Percentiles rank a stretch among this genome's conserved stretches.
These are phyloP conservation scores for Clarireedia homoeocarpa DNA, from an alignment of 2,329 filamentous ascomycete species.

Conservation along the genomic window DNA sequence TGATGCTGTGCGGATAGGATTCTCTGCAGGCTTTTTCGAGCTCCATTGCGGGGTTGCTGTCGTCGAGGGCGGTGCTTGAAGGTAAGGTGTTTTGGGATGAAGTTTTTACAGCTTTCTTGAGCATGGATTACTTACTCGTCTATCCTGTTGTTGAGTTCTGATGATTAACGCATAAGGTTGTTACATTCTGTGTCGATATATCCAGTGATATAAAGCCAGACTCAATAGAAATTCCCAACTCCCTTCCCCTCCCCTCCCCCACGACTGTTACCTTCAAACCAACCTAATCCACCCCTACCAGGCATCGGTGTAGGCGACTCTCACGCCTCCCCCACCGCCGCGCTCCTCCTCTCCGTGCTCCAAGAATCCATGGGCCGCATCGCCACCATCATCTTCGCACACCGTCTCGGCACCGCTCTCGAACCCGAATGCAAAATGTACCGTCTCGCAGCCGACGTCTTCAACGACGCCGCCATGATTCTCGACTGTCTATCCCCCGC, in stretches of 20 bases:
- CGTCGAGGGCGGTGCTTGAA: conserved; percentile 60
- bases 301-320: conserved; percentile 63
- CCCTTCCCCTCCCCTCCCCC: too few species aligned
- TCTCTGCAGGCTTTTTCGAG: conserved; percentile 59
- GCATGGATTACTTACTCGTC: too few species aligned
- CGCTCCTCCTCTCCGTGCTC: conserved; percentile 56
- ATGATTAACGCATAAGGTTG: too few species aligned
- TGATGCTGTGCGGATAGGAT: conserved; percentile 34
- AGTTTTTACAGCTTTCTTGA: background rate
- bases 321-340: conserved; percentile 54
- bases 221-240: too few species aligned
- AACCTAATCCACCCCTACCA: conserved; percentile 19
- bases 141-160: too few species aligned
- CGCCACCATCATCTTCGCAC: conserved; percentile 62
- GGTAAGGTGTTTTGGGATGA: conserved; percentile 31
- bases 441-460: conserved; percentile 59
- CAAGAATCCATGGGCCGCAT: conserved; percentile 59
- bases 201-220: too few species aligned
- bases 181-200: background rate
- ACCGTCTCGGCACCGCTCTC: conserved; percentile 57
- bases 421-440: conserved; percentile 70
- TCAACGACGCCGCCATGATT: conserved; percentile 66
- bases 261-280: too few species aligned
- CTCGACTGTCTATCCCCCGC: conserved; percentile 60
- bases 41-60: conserved; percentile 55